These are phyloP conservation scores for Hyphopichia fennica DNA, from an alignment of 1,139 yeast species.

Conservation along the genomic window DNA sequence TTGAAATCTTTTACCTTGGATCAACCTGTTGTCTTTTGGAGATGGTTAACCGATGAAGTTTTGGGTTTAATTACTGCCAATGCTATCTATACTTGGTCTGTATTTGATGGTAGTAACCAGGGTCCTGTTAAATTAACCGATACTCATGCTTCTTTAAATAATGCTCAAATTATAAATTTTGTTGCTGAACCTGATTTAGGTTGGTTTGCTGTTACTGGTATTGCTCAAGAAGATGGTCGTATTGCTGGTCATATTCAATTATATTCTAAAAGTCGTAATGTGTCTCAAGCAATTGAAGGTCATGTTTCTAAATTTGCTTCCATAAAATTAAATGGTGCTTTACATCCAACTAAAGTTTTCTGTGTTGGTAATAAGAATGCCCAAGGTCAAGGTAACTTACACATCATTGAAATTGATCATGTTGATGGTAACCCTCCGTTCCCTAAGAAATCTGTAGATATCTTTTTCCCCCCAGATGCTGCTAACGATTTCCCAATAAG, in stretches of 20 bases:
- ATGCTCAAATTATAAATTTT: slow-evolving; percentile 88
- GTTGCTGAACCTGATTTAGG: slow-evolving; percentile 77
- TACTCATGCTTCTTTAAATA: slow-evolving; percentile 77
- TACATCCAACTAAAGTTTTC: slow-evolving; percentile 80
- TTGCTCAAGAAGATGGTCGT: slow-evolving; percentile 91
- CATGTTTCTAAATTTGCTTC: slow-evolving; percentile 91
- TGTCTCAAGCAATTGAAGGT: slow-evolving; percentile 97
- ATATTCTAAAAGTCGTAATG: slow-evolving; percentile 81
- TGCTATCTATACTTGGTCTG: slow-evolving; percentile 76
- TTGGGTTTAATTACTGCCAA: slow-evolving; percentile 85
- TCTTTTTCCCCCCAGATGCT: slow-evolving; percentile 97
- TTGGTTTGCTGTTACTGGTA: slow-evolving; percentile 96
- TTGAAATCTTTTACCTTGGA: slow-evolving; percentile 83
- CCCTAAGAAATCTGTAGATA: slow-evolving; percentile 86
- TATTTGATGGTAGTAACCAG: slow-evolving; percentile 75
- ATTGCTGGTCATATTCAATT: slow-evolving; percentile 97
- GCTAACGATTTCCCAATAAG: slow-evolving; percentile 96
- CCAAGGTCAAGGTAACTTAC: slow-evolving; percentile 83
- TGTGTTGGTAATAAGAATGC: slow-evolving; percentile 88
- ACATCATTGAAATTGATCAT: slow-evolving; percentile 95
- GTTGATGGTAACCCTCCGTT: slow-evolving; percentile 82
- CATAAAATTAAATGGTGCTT: slow-evolving; percentile 70
- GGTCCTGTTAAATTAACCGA: slow-evolving; percentile 81
- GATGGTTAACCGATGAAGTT: slow-evolving; percentile 75
- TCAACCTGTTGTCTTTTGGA: slow-evolving; percentile 94